Percentiles rank a stretch among this genome's conserved stretches.
These are phyloP conservation scores for Podaxis pistillaris DNA, from an alignment of 768 basidiomycete genomes.

Conservation along the genomic window DNA sequence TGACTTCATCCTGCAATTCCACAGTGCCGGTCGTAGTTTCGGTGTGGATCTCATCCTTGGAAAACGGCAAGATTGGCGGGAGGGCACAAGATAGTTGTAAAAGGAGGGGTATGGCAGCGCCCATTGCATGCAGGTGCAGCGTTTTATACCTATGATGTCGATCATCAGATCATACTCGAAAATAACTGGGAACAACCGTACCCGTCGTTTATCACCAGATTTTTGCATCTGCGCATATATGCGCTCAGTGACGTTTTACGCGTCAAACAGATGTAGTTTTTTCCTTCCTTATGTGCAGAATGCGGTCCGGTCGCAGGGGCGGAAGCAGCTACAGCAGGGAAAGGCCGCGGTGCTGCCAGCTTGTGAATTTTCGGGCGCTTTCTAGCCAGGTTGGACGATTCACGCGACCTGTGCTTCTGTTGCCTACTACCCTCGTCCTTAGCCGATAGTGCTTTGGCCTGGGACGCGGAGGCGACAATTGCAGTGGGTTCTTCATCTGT, in stretches of 20 bases:
- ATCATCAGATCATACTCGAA: neutral
- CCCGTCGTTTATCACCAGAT: slow-evolving; percentile 71
- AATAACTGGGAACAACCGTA: slow-evolving; percentile 28
- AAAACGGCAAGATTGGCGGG: slow-evolving; percentile 69
- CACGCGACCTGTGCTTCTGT: neutral
- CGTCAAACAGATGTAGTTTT: slow-evolving; percentile 77
- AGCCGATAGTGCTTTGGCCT: neutral
- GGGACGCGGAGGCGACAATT: neutral
- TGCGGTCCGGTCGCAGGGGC: slow-evolving; percentile 79
- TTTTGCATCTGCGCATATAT: slow-evolving; percentile 78
- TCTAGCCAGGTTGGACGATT: slow-evolving; percentile 12
- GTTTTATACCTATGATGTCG: slow-evolving; percentile 57
- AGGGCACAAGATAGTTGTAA: slow-evolving; percentile 68
- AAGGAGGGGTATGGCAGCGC: slow-evolving; percentile 85
- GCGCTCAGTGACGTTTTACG: slow-evolving; percentile 70
- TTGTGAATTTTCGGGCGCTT: slow-evolving; percentile 49
- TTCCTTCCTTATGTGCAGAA: slow-evolving; percentile 76
- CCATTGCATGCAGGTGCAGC: slow-evolving; percentile 78
- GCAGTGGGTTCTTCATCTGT: neutral
- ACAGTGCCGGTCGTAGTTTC: slow-evolving; percentile 69
- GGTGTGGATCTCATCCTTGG: slow-evolving; percentile 57
- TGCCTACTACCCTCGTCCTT: neutral
- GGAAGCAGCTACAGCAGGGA: slow-evolving; percentile 71
- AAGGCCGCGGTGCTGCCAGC: slow-evolving; percentile 72
- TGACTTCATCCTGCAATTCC: slow-evolving; percentile 75